phyloP scores from a whole-genome alignment of 441 rosid species.

The Gossypium laxum region DNA sequence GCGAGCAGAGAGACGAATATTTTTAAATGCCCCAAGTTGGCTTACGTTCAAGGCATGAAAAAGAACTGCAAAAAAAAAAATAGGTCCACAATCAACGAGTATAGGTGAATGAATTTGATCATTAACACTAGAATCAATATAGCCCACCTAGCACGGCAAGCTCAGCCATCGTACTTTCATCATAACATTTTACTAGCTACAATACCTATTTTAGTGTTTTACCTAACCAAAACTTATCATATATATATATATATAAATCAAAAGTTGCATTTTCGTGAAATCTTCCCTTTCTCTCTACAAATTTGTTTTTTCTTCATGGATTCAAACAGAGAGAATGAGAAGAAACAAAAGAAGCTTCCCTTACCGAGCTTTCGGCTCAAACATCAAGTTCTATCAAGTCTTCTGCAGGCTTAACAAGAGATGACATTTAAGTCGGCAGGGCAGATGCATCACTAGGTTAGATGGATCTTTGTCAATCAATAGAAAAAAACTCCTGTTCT shows the following conservation, averaged over 20 bases:
- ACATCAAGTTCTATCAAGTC: not conserved
- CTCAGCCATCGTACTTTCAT: not conserved
- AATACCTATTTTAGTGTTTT: not conserved
- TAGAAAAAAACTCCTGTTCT: conserved; percentile 14
- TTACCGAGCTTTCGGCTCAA: not conserved
- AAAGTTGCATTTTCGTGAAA: conserved; percentile 27
- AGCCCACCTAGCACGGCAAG: not conserved
- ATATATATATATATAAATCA: conserved; percentile 16
- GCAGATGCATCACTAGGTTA: not conserved
- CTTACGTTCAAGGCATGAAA: not conserved
- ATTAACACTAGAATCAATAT: not conserved
- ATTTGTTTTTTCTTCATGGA: not conserved
- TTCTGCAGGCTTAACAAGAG: not conserved
- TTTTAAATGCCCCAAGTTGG: too few species aligned
- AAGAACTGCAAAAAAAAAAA: not conserved
- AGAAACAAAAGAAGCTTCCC: not conserved
- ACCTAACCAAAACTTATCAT: conserved; percentile 9
- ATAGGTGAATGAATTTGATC: not conserved
- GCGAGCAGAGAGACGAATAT: not conserved
- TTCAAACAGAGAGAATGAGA: not conserved
- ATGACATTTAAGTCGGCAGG: conserved; percentile 1
- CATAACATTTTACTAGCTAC: conserved; percentile 2
- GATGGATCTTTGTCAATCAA: not conserved
- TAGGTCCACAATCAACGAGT: not conserved
- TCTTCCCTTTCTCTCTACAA: conserved; percentile 22